Conservation (phyloP, 169 alveolate genomes). For the Plasmodium coatneyi region DNA sequence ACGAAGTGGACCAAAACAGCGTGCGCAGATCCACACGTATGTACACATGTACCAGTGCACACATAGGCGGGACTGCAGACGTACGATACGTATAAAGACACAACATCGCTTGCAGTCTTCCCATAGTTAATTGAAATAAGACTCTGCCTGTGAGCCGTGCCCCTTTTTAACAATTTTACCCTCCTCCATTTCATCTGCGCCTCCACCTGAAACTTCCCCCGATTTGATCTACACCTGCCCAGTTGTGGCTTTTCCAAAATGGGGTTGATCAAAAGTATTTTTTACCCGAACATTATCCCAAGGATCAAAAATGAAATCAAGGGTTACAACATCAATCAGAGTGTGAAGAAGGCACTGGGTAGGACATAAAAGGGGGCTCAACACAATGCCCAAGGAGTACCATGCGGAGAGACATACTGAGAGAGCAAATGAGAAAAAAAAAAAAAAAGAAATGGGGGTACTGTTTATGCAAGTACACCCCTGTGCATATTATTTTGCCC, state of each 20-base stretch:
- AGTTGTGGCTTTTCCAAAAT: slow-evolving; percentile 17
- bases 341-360: slow-evolving; percentile 55
- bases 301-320: slow-evolving; percentile 32
- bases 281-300: slow-evolving; percentile 69
- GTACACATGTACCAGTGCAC: background rate
- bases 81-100: background rate
- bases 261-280: slow-evolving; percentile 48
- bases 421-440: background rate
- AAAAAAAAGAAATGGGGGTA: background rate
- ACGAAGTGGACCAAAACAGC: background rate
- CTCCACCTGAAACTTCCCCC: background rate
- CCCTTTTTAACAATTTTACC: background rate
- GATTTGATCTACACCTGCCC: background rate
- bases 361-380: slow-evolving; percentile 7
- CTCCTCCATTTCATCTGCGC: background rate
- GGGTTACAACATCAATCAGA: slow-evolving; percentile 55
- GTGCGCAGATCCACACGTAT: background rate
- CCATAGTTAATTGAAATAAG: background rate
- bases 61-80: background rate
- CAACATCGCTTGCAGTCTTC: background rate
- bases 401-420: background rate
- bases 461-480: background rate
- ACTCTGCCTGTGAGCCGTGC: background rate
- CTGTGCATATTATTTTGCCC: background rate
- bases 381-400: background rate